Percentiles rank a stretch among this genome's conserved stretches.
Evolutionary conservation across 129 eudicot species (phyloP).

Genomic region (Gnaphalium uliginosum): DNA sequence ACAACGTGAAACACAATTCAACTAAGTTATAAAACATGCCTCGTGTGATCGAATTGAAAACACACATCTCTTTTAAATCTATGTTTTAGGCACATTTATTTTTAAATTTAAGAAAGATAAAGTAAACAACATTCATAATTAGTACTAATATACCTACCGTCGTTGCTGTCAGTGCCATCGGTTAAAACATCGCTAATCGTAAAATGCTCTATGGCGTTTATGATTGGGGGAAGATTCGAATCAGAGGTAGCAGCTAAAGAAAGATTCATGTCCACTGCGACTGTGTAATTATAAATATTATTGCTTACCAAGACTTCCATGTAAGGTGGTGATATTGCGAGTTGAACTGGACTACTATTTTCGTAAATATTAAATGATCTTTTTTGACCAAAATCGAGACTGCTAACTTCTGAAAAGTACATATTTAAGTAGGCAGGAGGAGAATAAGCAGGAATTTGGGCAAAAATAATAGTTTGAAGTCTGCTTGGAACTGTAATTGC

Average conservation of each 20-base stretch:
- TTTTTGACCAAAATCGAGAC: conserved; percentile 6
- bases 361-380: conserved; percentile 26
- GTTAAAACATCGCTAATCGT: conserved; percentile 23
- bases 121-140: too few species aligned
- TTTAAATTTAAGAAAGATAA: too few species aligned
- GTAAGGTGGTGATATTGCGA: conserved; percentile 18
- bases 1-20: too few species aligned
- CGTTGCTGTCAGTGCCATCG: conserved; percentile 28
- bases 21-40: too few species aligned
- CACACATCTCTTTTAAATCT: too few species aligned
- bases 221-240: conserved; percentile 34
- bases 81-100: too few species aligned
- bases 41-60: too few species aligned
- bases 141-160: conserved; percentile 6
- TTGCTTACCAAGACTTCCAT: neutral
- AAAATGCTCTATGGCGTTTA: conserved; percentile 28
- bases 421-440: conserved; percentile 17
- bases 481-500: neutral
- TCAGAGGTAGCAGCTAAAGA: conserved; percentile 25
- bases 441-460: neutral
- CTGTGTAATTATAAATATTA: neutral
- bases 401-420: conserved; percentile 31
- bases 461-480: neutral
- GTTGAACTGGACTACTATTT: neutral
- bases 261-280: neutral